A percentile compares a stretch with the other conserved stretches of the same genome.
These are phyloP conservation scores for Tulasnella sp. DNA, from an alignment of 768 basidiomycete genomes.

Conservation along the genomic window DNA sequence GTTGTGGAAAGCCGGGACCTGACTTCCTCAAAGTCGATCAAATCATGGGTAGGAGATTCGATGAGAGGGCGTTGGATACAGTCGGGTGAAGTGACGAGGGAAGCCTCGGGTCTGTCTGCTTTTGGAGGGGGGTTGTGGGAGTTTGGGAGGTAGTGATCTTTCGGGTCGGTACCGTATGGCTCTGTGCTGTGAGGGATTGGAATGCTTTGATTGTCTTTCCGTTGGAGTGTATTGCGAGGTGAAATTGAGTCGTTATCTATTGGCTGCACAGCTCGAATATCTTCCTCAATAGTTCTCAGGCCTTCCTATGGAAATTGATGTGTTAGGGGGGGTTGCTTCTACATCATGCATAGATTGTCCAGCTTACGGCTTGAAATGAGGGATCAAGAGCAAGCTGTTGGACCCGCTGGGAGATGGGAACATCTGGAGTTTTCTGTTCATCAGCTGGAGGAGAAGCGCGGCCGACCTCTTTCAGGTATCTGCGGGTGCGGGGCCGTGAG, in stretches of 20 bases:
- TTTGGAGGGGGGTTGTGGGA: neutral
- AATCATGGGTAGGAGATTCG: neutral
- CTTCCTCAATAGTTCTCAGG: neutral
- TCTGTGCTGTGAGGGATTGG: neutral
- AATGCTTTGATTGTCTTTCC: neutral
- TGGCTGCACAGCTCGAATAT: neutral
- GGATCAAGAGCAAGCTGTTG: neutral
- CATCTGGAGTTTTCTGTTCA: neutral
- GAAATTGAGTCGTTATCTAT: neutral
- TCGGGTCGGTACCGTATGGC: neutral
- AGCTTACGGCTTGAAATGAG: neutral
- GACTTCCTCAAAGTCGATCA: neutral
- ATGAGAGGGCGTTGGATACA: neutral
- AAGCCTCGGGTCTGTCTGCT: neutral
- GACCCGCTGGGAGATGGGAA: slow-evolving; percentile 2
- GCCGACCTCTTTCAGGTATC: slow-evolving; percentile 1
- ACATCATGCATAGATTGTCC: neutral
- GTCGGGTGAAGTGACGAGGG: neutral
- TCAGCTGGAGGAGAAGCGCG: neutral
- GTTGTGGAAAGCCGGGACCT: neutral
- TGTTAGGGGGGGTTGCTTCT: neutral
- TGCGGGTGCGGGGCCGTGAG: neutral
- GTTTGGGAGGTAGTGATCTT: neutral
- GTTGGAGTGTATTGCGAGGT: neutral
- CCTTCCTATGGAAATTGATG: neutral